Percentiles rank a stretch among this genome's conserved stretches.
These are phyloP conservation scores for Colletotrichum sp. DNA, from an alignment of 2,329 filamentous ascomycete species.

Conservation along the genomic window DNA sequence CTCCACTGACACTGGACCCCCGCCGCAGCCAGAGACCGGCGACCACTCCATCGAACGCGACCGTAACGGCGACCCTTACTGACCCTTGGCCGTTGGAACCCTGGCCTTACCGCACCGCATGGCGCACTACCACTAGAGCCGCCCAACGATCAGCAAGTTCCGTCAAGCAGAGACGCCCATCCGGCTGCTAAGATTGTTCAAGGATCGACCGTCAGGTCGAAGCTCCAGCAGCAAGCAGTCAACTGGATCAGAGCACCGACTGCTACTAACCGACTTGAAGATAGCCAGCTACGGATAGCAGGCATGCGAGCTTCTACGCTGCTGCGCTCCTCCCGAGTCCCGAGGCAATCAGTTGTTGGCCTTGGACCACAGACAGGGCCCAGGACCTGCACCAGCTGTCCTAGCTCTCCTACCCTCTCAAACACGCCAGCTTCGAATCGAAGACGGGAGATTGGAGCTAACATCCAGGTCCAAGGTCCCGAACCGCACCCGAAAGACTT, in stretches of 20 bases:
- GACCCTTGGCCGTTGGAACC: not conserved
- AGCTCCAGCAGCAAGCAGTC: not conserved
- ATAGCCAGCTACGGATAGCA: not conserved
- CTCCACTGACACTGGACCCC: not conserved
- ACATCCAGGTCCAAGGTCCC: not conserved
- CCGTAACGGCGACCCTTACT: not conserved
- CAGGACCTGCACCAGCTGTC: not conserved
- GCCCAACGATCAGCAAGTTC: slow-evolving; percentile 1
- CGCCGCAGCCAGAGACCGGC: not conserved
- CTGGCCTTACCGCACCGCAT: not conserved
- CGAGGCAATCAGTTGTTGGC: slow-evolving; percentile 6
- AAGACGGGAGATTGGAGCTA: not conserved
- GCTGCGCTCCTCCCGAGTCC: not conserved
- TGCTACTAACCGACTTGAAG: not conserved
- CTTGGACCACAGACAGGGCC: slow-evolving; percentile 14
- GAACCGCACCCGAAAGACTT: not conserved
- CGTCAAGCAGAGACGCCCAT: not conserved
- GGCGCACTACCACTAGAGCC: slow-evolving; percentile 8
- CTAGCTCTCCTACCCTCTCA: not conserved
- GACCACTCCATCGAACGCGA: not conserved
- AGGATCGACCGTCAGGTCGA: slow-evolving; percentile 9
- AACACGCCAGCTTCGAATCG: slow-evolving; percentile 7
- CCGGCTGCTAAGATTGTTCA: slow-evolving; percentile 7
- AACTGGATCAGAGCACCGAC: slow-evolving; percentile 13
- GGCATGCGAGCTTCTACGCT: not conserved